Evolutionary conservation across 1,284 basidiomycete genomes (phyloP), one percentile per base, ranked within the genome.

Genomic region (Polyporus tsugae): DNA sequence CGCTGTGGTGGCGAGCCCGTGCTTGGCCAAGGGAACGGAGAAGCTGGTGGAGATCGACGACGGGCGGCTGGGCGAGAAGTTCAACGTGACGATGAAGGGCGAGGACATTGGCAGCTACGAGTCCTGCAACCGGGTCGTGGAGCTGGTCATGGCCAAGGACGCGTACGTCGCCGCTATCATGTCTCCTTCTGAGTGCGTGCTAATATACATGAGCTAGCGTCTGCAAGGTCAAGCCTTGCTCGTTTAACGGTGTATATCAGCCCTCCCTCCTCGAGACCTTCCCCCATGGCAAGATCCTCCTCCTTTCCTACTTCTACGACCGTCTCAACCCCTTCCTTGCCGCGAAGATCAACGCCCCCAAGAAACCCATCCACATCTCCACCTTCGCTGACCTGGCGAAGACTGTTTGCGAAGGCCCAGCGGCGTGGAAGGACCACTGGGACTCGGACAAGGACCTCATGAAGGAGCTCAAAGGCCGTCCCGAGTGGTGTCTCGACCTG

Each of bases 271-370:
- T 95, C 72, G 93, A 97, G 72, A 93, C 95, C 6, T 99, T 99
- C 88, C 86, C 89, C 4, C 80, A 84, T 25, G 94, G 94, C 71
- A 90, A 91, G 76, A 86, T 96, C 73, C 87, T 96, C 36, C 88
- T 97, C 10, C 87, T 98, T 1, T 98, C 97, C 36, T 99, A 99
- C 87, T 99, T 99, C 82, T 98, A 96, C 83, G 97, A 99, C 84
- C 94, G 98, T 49, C 86, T 98, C 70, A 82, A 86, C 49, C 97
- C 96, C 0, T 89, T 99, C 68, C 86, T 97, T 55, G 80, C 83
- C 66, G 79, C 76, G 7, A 72, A 69, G 39, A 81, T 83, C 60
- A 78, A 75, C 15, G 72, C 72, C 36, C 66, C 75, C 46, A 70
- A 67, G 17, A 63, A 79, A 1, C 77, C 76, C 5, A 81, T 95